Evolutionary conservation across 2,329 filamentous ascomycete genomes (phyloP).

Genomic region (Penicillium sp.): DNA sequence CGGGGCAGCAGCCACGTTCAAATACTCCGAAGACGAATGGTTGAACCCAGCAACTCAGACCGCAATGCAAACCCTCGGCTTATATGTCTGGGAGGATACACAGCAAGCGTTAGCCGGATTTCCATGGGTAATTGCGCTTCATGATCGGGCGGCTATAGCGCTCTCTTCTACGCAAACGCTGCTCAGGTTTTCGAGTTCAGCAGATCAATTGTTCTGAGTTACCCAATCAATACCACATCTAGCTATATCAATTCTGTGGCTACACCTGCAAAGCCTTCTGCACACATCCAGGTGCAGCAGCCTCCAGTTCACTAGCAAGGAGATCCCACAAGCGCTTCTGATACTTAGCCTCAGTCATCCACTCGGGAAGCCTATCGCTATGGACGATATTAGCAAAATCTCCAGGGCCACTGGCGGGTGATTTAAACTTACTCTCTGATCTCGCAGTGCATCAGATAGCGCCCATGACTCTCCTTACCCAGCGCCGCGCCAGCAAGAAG

Average conservation of each 20-base stretch:
- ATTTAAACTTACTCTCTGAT: conserved; percentile 5
- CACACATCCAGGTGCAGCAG: conserved; percentile 5
- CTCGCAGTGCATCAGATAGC: neutral
- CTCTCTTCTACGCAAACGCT: conserved; percentile 5
- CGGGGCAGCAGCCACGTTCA: conserved; percentile 2
- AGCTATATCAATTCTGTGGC: neutral
- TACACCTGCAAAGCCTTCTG: conserved; percentile 1
- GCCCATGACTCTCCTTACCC: conserved; percentile 8
- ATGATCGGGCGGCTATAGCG: conserved; percentile 5
- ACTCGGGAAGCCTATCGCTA: conserved; percentile 4
- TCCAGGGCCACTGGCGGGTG: neutral
- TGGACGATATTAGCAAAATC: neutral
- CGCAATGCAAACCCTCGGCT: neutral
- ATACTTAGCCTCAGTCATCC: conserved; percentile 8
- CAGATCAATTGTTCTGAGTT: neutral
- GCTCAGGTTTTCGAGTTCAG: neutral
- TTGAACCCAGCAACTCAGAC: neutral
- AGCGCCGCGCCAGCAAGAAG: conserved; percentile 7
- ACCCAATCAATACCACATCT: neutral
- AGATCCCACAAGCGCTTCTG: conserved; percentile 8
- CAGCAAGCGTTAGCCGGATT: neutral
- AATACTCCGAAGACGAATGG: conserved; percentile 8
- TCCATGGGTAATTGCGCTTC: conserved; percentile 9
- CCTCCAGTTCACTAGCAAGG: conserved; percentile 3
- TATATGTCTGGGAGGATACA: conserved; percentile 2